These are phyloP conservation scores for Halophytophthora batemanensis DNA, from an alignment of 352 stramenopile genomes.

Conservation along the genomic window DNA sequence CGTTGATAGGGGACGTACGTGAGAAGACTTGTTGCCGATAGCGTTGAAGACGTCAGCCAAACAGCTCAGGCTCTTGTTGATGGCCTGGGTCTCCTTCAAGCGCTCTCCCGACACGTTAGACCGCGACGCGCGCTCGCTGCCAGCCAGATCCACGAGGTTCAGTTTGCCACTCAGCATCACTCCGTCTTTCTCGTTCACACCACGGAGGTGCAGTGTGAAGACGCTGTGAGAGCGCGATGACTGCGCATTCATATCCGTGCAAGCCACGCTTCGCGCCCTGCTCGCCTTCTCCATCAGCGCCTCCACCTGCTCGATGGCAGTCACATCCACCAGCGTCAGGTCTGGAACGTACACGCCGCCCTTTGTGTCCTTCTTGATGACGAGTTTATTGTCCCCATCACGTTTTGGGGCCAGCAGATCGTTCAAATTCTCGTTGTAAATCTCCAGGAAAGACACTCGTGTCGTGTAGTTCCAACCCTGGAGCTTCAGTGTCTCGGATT, in stretches of 20 bases:
- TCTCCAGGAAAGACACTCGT: constrained; percentile 98
- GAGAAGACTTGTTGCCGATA: constrained; percentile 94
- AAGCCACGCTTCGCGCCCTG: constrained; percentile 65
- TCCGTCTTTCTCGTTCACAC: constrained; percentile 78
- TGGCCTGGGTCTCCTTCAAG: constrained; percentile 97
- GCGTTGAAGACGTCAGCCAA: constrained; percentile 98
- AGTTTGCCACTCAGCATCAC: constrained; percentile 65
- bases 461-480: constrained; percentile 95
- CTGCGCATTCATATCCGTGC: constrained; percentile 93
- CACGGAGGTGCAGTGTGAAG: constrained; percentile 75
- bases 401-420: constrained; percentile 91
- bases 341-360: constrained; percentile 64
- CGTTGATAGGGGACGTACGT: constrained; percentile 65
- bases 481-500: constrained; percentile 49
- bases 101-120: constrained; percentile 89
- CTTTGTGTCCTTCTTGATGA: constrained; percentile 73
- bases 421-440: constrained; percentile 99
- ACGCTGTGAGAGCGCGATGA: constrained; percentile 80
- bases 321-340: constrained; percentile 53
- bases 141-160: constrained; percentile 80
- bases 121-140: constrained; percentile 70
- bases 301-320: constrained; percentile 59
- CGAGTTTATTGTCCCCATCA: constrained; percentile 46
- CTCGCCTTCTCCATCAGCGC: constrained; percentile 75
- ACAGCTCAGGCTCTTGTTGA: constrained; percentile 99